Conservation (phyloP, 2,329 filamentous ascomycete genomes). For the Stromatinia cepivora region DNA sequence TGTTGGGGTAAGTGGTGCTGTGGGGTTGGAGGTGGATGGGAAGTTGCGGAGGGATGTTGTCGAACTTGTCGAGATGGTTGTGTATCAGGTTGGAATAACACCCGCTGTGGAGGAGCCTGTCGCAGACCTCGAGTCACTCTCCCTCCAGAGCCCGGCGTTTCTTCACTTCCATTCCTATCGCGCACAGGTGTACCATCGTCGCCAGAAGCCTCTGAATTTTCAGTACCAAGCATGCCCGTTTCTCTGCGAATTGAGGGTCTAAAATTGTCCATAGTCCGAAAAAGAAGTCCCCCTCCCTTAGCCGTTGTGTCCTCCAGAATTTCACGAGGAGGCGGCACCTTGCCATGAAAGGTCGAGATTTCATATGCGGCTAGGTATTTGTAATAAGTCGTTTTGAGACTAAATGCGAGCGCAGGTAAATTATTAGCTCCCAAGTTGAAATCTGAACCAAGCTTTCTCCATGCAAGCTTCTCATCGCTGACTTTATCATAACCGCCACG, state of each 20-base stretch:
- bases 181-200: constrained; percentile 60
- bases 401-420: constrained; percentile 79
- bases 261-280: constrained; percentile 77
- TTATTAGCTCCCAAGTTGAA: constrained; percentile 74
- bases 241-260: constrained; percentile 48
- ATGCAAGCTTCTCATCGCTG: constrained; percentile 80
- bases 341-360: constrained; percentile 73
- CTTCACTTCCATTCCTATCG: constrained; percentile 51
- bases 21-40: constrained; percentile 35
- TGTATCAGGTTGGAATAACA: constrained; percentile 82
- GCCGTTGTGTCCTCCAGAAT: constrained; percentile 78
- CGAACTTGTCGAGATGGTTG: constrained; percentile 63
- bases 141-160: constrained; percentile 53
- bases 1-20: constrained; percentile 31
- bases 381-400: constrained; percentile 85
- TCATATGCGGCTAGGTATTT: constrained; percentile 87
- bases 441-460: constrained; percentile 73
- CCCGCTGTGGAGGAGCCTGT: constrained; percentile 80
- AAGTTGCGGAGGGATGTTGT: constrained; percentile 55
- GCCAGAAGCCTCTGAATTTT: constrained; percentile 59
- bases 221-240: constrained; percentile 49
- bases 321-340: constrained; percentile 82
- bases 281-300: constrained; percentile 78
- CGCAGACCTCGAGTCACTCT: constrained; percentile 66
- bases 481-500: constrained; percentile 85